Evolutionary conservation across 805 yeast species (phyloP).

Genomic region (Candida sakaeoensis): DNA sequence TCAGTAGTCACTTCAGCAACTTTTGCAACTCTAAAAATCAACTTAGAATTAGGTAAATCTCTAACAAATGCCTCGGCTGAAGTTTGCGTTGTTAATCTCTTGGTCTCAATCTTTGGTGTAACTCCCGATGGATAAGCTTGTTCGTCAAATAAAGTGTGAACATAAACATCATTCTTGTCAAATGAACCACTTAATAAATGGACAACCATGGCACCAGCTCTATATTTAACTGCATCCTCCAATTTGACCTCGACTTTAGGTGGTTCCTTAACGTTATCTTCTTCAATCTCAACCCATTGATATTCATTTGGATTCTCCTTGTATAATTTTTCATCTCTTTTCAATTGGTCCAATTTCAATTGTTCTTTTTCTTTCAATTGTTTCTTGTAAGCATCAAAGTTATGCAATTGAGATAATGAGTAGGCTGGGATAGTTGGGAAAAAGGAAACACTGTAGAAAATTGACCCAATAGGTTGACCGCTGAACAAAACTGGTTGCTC

Average conservation of each 20-base stretch:
- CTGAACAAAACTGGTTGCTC: conserved; percentile 42
- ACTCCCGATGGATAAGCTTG: conserved; percentile 54
- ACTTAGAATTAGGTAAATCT: conserved; percentile 60
- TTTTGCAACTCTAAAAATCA: conserved; percentile 55
- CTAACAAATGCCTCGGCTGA: conserved; percentile 61
- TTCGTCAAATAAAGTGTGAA: conserved; percentile 67
- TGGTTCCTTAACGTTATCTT: conserved; percentile 26
- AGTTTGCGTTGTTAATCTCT: conserved; percentile 41
- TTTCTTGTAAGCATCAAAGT: conserved; percentile 41
- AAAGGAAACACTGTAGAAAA: conserved; percentile 57
- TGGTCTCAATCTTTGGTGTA: conserved; percentile 47
- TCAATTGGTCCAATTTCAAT: conserved; percentile 42
- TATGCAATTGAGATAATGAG: conserved; percentile 52
- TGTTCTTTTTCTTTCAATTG: conserved; percentile 32
- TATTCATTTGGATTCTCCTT: conserved; percentile 57
- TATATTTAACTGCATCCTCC: conserved; percentile 49
- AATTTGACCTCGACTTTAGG: conserved; percentile 46
- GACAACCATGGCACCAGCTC: conserved; percentile 61
- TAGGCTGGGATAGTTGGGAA: conserved; percentile 63
- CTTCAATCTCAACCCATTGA: conserved; percentile 56
- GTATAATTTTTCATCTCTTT: conserved; percentile 46
- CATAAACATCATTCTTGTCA: conserved; percentile 43
- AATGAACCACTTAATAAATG: conserved; percentile 50
- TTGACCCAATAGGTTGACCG: conserved; percentile 41
- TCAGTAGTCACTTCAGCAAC: conserved; percentile 43